phyloP scores from a whole-genome alignment of 139 green algal genomes.

The Zygnema cylindricum region DNA sequence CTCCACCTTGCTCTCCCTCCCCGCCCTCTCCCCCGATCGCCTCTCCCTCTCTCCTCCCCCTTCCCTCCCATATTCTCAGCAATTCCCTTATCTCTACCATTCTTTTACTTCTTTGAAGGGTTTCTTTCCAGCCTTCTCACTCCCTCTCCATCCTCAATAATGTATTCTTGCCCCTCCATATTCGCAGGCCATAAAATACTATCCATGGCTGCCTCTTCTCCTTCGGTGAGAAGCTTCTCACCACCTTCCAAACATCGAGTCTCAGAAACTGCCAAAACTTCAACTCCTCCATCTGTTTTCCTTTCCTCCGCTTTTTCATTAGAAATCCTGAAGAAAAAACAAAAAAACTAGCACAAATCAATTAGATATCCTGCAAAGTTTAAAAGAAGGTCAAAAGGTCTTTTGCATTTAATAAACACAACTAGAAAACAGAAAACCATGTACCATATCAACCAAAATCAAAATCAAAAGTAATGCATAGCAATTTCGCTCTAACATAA shows the following conservation, averaged over 20 bases:
- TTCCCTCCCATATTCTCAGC: neutral
- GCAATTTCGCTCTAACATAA: too few relatives aligned
- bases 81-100: neutral
- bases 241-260: neutral
- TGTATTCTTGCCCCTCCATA: neutral
- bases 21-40: neutral
- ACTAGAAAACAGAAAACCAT: too few relatives aligned
- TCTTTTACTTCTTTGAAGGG: neutral
- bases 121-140: neutral
- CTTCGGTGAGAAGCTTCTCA: neutral
- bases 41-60: neutral
- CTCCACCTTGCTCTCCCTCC: neutral
- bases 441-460: too few relatives aligned
- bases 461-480: too few relatives aligned
- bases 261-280: slow-evolving; percentile 7
- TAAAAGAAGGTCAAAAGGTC: too few relatives aligned
- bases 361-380: neutral
- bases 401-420: too few relatives aligned
- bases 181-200: neutral
- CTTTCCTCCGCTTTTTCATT: slow-evolving; percentile 32
- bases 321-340: slow-evolving; percentile 25
- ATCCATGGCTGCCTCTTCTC: neutral
- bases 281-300: neutral
- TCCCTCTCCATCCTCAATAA: neutral
- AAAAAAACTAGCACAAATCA: neutral